Evolutionary conservation across 1,284 basidiomycete genomes (phyloP).

Genomic region (Sanghuangporus baumii): DNA sequence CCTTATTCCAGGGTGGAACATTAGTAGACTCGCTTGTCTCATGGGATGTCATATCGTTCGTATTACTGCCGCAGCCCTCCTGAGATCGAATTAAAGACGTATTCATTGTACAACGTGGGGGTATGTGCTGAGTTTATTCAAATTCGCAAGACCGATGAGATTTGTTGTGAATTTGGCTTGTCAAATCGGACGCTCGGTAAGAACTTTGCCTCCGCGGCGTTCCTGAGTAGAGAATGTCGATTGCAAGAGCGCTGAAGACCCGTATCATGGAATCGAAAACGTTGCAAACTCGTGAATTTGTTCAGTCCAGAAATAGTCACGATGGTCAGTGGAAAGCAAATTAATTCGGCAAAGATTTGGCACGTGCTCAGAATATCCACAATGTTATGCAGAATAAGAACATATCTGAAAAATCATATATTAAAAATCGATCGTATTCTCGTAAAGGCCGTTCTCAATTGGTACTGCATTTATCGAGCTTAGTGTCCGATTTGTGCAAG

Average conservation of each 20-base stretch:
- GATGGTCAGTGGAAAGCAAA: too few relatives aligned
- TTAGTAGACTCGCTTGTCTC: not conserved
- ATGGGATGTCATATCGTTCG: not conserved
- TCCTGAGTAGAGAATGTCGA: not conserved
- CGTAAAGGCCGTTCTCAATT: too few relatives aligned
- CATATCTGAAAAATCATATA: too few relatives aligned
- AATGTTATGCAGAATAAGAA: too few relatives aligned
- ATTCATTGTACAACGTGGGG: not conserved
- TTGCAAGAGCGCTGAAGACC: not conserved
- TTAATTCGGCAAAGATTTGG: too few relatives aligned
- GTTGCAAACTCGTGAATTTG: not conserved
- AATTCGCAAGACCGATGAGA: not conserved
- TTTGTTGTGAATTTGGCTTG: not conserved
- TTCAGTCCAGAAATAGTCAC: too few relatives aligned
- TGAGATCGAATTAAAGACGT: not conserved
- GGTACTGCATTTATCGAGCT: too few relatives aligned
- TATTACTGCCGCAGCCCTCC: not conserved
- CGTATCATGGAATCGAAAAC: not conserved
- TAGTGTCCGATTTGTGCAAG: too few relatives aligned
- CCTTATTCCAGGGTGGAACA: constrained; percentile 9
- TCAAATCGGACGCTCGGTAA: not conserved
- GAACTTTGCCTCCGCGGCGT: not conserved
- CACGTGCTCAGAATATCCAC: too few relatives aligned
- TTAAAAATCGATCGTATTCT: too few relatives aligned
- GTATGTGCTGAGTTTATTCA: not conserved